These are phyloP conservation scores for Scleroderma bovista DNA, from an alignment of 768 basidiomycete species.

Conservation along the genomic window DNA sequence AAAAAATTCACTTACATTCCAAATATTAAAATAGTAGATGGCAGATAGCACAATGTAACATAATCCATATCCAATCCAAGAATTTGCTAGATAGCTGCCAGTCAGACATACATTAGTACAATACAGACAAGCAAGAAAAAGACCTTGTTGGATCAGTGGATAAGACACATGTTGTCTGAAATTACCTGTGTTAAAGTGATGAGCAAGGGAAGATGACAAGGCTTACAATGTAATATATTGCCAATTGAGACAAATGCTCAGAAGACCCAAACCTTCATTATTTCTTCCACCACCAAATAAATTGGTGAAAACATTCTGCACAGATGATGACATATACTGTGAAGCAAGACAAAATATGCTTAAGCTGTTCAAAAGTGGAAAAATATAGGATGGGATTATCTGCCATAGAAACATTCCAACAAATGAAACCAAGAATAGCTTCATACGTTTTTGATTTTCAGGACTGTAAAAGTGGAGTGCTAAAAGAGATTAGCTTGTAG, in stretches of 20 bases:
- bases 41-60: conserved; percentile 50
- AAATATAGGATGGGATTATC: conserved; percentile 38
- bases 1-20: conserved; percentile 54
- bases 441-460: conserved; percentile 45
- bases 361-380: conserved; percentile 57
- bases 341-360: conserved; percentile 49
- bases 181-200: background rate
- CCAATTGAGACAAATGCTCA: conserved; percentile 57
- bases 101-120: background rate
- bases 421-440: conserved; percentile 48
- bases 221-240: conserved; percentile 21
- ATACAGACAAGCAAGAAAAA: too few relatives aligned
- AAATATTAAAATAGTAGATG: conserved; percentile 58
- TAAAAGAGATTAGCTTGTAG: conserved; percentile 24
- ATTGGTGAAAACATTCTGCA: conserved; percentile 28
- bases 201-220: too few relatives aligned
- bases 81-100: conserved; percentile 37
- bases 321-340: conserved; percentile 12
- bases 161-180: conserved; percentile 37
- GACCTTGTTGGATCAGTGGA: conserved; percentile 53
- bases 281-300: conserved; percentile 62
- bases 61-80: conserved; percentile 48
- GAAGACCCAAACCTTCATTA: conserved; percentile 65
- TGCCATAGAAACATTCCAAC: conserved; percentile 50
- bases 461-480: conserved; percentile 45